These are phyloP conservation scores for Echites panduratus DNA, from an alignment of 257 asterid species.

Conservation along the genomic window DNA sequence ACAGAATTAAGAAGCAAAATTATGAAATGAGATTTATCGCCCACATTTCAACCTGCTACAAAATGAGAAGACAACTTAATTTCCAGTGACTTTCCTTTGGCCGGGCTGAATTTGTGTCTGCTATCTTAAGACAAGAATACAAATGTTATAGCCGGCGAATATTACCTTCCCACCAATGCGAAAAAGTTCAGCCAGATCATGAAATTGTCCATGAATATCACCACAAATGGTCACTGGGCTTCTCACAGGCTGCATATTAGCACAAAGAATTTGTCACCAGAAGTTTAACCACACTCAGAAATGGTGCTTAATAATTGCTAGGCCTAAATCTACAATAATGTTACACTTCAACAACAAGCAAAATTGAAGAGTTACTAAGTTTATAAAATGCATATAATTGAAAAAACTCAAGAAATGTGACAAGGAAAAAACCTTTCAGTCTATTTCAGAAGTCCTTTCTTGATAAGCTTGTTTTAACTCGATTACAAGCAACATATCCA, in stretches of 20 bases:
- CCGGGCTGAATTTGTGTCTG: constrained; percentile 18
- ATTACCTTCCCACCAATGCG: constrained; percentile 97
- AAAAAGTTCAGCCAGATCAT: constrained; percentile 91
- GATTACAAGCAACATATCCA: neutral
- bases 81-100: constrained; percentile 15
- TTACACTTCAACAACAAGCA: neutral
- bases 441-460: neutral
- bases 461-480: neutral
- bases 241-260: constrained; percentile 80
- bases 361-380: neutral
- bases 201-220: constrained; percentile 96
- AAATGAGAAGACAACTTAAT: constrained; percentile 25
- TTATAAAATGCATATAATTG: neutral
- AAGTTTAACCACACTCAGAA: neutral
- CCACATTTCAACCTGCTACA: constrained; percentile 21
- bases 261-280: neutral
- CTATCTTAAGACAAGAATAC: constrained; percentile 14
- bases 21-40: neutral
- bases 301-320: neutral
- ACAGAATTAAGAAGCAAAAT: neutral
- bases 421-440: neutral
- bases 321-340: neutral
- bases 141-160: constrained; percentile 9
- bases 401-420: neutral
- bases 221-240: constrained; percentile 97